Percentiles rank a stretch among this genome's conserved stretches.
These are phyloP conservation scores for Coix lacrymajobi DNA, from an alignment of 176 grass and related monocot genomes.

Conservation along the genomic window DNA sequence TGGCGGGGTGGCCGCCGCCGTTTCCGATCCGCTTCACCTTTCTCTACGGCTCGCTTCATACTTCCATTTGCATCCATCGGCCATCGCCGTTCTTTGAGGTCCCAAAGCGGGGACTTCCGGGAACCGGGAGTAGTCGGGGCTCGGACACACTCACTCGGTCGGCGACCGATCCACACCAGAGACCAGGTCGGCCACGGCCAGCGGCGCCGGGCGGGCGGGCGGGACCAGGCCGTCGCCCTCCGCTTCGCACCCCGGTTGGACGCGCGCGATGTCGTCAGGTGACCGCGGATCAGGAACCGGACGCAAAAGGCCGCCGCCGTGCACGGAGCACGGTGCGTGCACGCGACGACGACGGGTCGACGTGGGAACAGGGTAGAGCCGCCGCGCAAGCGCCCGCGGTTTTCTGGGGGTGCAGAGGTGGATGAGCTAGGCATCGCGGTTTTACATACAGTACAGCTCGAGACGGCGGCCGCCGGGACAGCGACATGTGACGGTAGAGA, in stretches of 20 bases:
- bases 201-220: no score
- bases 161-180: no score
- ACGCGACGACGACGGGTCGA: neutral
- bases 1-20: no score
- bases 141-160: no score
- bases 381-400: constrained; percentile 18
- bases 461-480: neutral
- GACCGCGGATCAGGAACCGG: neutral
- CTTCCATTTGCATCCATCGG: neutral
- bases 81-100: no score
- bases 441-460: no score
- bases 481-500: neutral
- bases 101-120: no score
- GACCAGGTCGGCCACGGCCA: no score
- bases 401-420: neutral
- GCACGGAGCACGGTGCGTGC: no score
- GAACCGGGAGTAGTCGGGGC: no score
- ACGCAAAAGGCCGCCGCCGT: neutral
- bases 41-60: neutral
- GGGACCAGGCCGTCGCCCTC: no score
- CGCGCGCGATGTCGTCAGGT: neutral
- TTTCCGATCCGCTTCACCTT: no score
- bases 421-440: neutral
- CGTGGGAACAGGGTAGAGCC: neutral
- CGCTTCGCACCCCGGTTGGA: neutral